These are phyloP conservation scores for Dactylorhiza incarnata DNA, from an alignment of 106 monocot species.

Conservation along the genomic window DNA sequence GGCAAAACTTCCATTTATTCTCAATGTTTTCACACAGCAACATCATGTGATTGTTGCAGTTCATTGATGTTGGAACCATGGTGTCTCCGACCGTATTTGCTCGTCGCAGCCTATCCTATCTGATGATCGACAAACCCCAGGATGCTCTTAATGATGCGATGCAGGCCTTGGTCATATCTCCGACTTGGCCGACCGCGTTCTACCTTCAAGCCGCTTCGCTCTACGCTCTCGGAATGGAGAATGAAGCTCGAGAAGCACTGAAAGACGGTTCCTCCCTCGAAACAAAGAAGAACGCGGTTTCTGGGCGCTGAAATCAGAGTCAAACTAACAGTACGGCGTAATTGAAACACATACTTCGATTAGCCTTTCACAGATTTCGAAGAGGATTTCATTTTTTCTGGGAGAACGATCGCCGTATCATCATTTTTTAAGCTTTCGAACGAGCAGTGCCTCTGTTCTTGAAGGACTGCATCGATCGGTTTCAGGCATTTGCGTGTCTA, in stretches of 20 bases:
- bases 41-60: constrained; percentile 33
- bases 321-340: neutral
- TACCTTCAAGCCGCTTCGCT: constrained; percentile 91
- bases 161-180: constrained; percentile 83
- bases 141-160: constrained; percentile 87
- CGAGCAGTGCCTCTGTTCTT: too few species aligned
- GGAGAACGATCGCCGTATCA: neutral
- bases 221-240: constrained; percentile 62
- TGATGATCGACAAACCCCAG: constrained; percentile 81
- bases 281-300: constrained; percentile 25
- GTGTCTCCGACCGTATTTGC: constrained; percentile 85
- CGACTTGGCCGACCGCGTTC: constrained; percentile 81
- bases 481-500: neutral
- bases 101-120: constrained; percentile 65
- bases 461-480: neutral
- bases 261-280: constrained; percentile 78
- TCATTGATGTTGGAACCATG: constrained; percentile 94
- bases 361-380: neutral
- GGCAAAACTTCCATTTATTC: too few species aligned
- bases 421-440: too few species aligned
- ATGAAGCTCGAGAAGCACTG: constrained; percentile 72
- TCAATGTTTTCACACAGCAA: neutral
- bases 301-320: neutral
- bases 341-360: neutral
- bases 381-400: neutral